Evolutionary conservation across 306 rosid genomes (phyloP), one percentile per base, ranked within the genome.

Genomic region (Gastrolobium villosum): DNA sequence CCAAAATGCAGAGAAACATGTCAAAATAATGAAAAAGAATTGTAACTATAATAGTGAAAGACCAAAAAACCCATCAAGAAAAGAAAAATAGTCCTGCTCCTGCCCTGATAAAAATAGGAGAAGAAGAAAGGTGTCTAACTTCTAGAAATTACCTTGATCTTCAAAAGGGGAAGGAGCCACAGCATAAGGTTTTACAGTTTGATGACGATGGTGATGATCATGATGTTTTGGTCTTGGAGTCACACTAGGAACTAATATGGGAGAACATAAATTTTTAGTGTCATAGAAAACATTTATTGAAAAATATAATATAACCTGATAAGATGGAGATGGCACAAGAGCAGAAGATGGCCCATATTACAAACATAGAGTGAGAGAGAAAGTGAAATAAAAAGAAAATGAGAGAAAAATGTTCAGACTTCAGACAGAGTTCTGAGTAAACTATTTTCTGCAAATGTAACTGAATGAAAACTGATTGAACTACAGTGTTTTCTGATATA

Each of bases 121-220:
- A 45, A 60, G 79, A 73, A 48, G 52, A 60, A 65, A 57, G 56
- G 34, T 4, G 32, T 54, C 35, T 50, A 68, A 63, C 82, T 40
- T 37, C 48, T 4, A 11, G 28, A 84, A 57, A 48, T 76, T 85
- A 91, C 98, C 97, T 88, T 84, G 89, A 68, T 74, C 85, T 74
- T 84, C 87, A 64, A 91, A 84, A 49, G 95, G 97, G 49, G 92
- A 75, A 26, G 94, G 91, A 76, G 97, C 89, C 65, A 63, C 50
- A 41, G 79, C 72, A 84, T 20, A 83, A 72, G 92, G 86, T 46
- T 79, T 82, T 73, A 10, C 56, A 9, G 34, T 83, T 44, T 34
- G 90, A 78, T 64, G 88, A 40, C 26, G 92, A 55, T 13, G 85
- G 49, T 4, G 85, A 75, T 26, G 68, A 53, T 3, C 71, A 35